Evolutionary conservation across 305 asterid species (phyloP), one percentile per base, ranked within the genome.

Genomic region (Fraxinus baroniana): DNA sequence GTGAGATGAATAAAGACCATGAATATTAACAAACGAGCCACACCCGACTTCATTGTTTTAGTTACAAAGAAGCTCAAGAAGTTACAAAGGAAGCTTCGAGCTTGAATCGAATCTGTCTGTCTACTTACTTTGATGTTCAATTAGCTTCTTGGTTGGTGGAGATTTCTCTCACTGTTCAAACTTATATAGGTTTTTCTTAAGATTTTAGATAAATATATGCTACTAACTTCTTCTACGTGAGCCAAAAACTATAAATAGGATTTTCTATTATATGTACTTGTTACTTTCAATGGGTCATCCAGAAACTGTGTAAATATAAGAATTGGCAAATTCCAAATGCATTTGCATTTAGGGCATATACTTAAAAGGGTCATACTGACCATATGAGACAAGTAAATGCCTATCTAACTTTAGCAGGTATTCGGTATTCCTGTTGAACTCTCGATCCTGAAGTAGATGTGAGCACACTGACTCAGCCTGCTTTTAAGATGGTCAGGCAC

Each of bases 11-110:
- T 35, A 37, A 90, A 24, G 80, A 80, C 72, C 49, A 86, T 20
- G 46, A 85, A 87, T 35, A 87, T 81, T 62, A 89, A 33, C 64
- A 87, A 70, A 49, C 85, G 33, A 44, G 78, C 71, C 35, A 78
- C 79, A 15, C 66, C 52, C 60, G 44, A 49, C 76, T 76, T 81
- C 80, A 80, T 84, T 80, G 66, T 81, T 76, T 24, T 52, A 66
- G 35, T 24, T 66, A 26, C 73, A 24, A 9, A 64, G 70, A 60
- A 60, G 70, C 70, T 60, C 15, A 39, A 3, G 49, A 37, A 37
- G 46, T 37, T 37, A 37, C 49, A 39, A 9, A 39, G 49, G 49
- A 39, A 62, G 30, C 28, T 62, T 62, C 30, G 71, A 22, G 71
- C 71, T 18, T 62, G 30, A 62, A 22, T 62, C 12, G 30, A 35